These are phyloP conservation scores for Ramaria sp. DNA, from an alignment of 768 basidiomycete genomes.

Conservation along the genomic window DNA sequence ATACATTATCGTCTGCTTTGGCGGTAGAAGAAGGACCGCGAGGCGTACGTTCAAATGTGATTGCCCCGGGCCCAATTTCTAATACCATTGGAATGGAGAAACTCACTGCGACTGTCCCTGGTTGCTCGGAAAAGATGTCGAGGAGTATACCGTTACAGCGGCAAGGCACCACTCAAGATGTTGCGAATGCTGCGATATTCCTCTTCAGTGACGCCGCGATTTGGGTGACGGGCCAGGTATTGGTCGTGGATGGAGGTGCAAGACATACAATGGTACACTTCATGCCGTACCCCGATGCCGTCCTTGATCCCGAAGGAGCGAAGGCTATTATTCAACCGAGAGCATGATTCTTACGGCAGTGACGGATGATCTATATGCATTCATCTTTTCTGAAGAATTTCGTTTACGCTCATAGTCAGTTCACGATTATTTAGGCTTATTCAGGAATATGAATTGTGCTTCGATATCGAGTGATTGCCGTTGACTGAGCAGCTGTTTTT, in stretches of 20 bases:
- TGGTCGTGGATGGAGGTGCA: slow-evolving; percentile 57
- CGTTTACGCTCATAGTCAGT: not conserved
- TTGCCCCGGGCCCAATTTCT: slow-evolving; percentile 74
- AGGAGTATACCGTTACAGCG: slow-evolving; percentile 31
- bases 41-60: slow-evolving; percentile 86
- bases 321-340: slow-evolving; percentile 38
- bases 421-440: no score
- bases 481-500: not conserved
- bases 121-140: slow-evolving; percentile 1
- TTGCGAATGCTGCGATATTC: slow-evolving; percentile 65
- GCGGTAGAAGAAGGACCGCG: slow-evolving; percentile 92
- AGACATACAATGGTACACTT: slow-evolving; percentile 39
- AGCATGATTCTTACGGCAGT: not conserved
- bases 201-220: slow-evolving; percentile 73
- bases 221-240: slow-evolving; percentile 66
- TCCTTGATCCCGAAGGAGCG: slow-evolving; percentile 48
- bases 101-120: slow-evolving; percentile 6
- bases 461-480: not conserved
- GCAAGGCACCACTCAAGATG: slow-evolving; percentile 45
- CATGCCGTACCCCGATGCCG: slow-evolving; percentile 52
- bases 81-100: slow-evolving; percentile 51
- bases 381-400: not conserved
- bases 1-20: slow-evolving; percentile 75
- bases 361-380: not conserved
- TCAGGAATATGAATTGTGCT: not conserved